Evolutionary conservation across 2,329 filamentous ascomycete species (phyloP), one percentile per base, ranked within the genome.

Genomic region (Talaromyces sp.): DNA sequence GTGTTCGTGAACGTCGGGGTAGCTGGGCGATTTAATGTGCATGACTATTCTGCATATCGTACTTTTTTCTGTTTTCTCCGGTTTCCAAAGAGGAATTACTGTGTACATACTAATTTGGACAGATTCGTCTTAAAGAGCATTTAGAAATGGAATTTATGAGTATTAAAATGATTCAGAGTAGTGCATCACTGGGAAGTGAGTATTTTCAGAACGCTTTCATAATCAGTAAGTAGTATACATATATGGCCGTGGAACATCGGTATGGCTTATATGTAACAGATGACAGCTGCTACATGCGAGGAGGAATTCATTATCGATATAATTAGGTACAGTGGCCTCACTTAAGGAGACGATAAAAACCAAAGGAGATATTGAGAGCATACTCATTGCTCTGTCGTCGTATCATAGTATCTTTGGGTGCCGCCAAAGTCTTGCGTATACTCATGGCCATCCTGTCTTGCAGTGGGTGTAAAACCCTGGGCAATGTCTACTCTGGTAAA

Each of bases 1-100:
- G 89, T 13, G 84, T 90, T 55, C 79, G 70, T 17, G 75, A 76
- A 63, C 69, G 75, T 57, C 71, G 67, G 61, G 89, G 89, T 60
- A 91, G 88, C 68, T 92, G 89, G 89, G 89, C 88, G 49, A 83
- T 89, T 62, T 90, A 65, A 71, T 56, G 28, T 42, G 7, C 17
- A 25, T 28, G 10, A n/a, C 15, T 39, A 39, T 39, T 39, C 36
- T n/a, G 36, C 36, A 39, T 39, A n/a, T 39, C 36, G 15, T 36
- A n/a, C 5, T 2, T 39, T n/a, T n/a, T n/a, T 39, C 28, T 33
- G 32, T 33, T 13, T 33, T 33, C 32, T 33, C 10, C 32, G 32
- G 32, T 33, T 47, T 47, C 3, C 17, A 47, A 47, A 9, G 42
- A n/a, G 17, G 42, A 47, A 22, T 47, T 47, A n/a, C 32, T 33